Evolutionary conservation across 2,329 filamentous ascomycete species (phyloP).

Genomic region (Nectriaceae sp.): DNA sequence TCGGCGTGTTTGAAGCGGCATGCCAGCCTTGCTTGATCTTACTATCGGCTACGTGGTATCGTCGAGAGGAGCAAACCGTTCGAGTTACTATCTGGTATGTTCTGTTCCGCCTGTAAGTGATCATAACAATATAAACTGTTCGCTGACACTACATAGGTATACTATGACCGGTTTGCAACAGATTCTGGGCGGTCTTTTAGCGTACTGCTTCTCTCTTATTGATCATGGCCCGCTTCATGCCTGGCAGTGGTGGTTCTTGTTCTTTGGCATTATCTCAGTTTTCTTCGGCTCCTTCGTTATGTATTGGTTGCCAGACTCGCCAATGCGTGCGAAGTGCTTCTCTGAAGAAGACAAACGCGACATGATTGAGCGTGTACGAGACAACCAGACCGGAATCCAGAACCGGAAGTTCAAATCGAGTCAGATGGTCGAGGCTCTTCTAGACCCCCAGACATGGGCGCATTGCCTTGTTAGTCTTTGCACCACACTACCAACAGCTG

Average conservation of each 20-base stretch:
- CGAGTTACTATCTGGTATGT: slow-evolving; percentile 68
- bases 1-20: slow-evolving; percentile 71
- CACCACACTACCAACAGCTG: slow-evolving; percentile 71
- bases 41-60: slow-evolving; percentile 71
- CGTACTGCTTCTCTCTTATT: slow-evolving; percentile 61
- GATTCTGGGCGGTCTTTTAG: slow-evolving; percentile 69
- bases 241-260: slow-evolving; percentile 69
- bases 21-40: slow-evolving; percentile 70
- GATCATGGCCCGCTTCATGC: slow-evolving; percentile 53
- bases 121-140: too few relatives aligned
- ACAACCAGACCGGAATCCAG: too few relatives aligned
- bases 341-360: slow-evolving; percentile 64
- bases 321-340: slow-evolving; percentile 72
- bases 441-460: slow-evolving; percentile 66
- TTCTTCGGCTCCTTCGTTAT: slow-evolving; percentile 63
- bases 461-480: slow-evolving; percentile 66
- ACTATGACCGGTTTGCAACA: slow-evolving; percentile 77
- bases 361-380: slow-evolving; percentile 61
- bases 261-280: slow-evolving; percentile 62
- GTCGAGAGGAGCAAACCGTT: slow-evolving; percentile 65
- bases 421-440: slow-evolving; percentile 51
- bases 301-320: slow-evolving; percentile 65
- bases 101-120: too few relatives aligned
- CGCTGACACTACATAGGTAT: too few relatives aligned
- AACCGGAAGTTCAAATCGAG: slow-evolving; percentile 49